phyloP scores from a whole-genome alignment of 495 filamentous ascomycete genomes.

The Podospora pseudopauciseta region DNA sequence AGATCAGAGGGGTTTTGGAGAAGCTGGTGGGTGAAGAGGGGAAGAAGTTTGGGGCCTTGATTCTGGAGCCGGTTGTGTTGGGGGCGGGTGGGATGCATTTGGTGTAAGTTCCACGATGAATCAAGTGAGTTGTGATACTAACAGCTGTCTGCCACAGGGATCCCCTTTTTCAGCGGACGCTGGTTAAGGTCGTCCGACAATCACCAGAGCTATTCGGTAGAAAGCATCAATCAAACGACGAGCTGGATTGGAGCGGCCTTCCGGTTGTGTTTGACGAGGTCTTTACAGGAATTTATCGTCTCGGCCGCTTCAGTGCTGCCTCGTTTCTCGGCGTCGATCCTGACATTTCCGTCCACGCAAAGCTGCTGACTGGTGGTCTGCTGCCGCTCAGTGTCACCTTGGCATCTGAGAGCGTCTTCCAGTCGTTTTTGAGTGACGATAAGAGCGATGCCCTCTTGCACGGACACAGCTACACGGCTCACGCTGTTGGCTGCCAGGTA shows the following conservation, averaged over 20 bases:
- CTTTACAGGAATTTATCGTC: constrained; percentile 75
- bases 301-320: constrained; percentile 61
- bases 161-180: constrained; percentile 68
- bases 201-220: constrained; percentile 33
- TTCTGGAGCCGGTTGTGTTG: constrained; percentile 71
- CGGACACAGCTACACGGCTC: constrained; percentile 78
- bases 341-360: constrained; percentile 73
- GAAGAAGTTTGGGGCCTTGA: constrained; percentile 65
- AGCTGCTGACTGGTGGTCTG: constrained; percentile 72
- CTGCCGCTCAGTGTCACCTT: constrained; percentile 69
- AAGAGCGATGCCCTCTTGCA: constrained; percentile 73
- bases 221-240: constrained; percentile 1
- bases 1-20: constrained; percentile 53
- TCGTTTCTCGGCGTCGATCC: constrained; percentile 62
- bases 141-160: constrained; percentile 46
- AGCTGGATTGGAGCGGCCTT: constrained; percentile 59
- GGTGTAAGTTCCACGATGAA: constrained; percentile 47
- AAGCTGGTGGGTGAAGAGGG: constrained; percentile 48
- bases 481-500: constrained; percentile 71
- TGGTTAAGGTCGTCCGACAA: constrained; percentile 58
- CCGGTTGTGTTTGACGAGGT: constrained; percentile 78
- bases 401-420: constrained; percentile 66
- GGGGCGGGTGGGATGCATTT: constrained; percentile 77
- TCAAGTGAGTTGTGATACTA: constrained; percentile 8
- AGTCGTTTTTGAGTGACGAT: constrained; percentile 61